Evolutionary conservation across 2,329 filamentous ascomycete genomes (phyloP), one percentile per base, ranked within the genome.

Genomic region (Exophiala xenobiotica): DNA sequence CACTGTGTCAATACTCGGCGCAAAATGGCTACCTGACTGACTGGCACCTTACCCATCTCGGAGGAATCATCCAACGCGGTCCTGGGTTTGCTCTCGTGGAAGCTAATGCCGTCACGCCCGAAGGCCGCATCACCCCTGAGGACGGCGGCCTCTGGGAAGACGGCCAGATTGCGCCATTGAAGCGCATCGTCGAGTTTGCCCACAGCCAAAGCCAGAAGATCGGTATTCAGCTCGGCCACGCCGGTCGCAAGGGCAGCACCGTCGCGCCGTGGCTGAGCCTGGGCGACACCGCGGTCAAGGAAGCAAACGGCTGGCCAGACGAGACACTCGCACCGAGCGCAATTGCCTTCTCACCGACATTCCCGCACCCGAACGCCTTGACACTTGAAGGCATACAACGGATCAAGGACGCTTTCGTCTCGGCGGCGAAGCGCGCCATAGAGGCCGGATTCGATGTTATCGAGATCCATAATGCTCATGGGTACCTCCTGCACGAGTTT

Each of bases 141-240:
- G 88, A 92, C 66, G 72, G 75, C 9, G 90, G 91, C 0, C 72
- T 96, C 6, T 96, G 90, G 91, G 78, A 86, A 56, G 91, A 96
- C 67, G 82, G 79, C 26, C 91, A 96, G 68, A 85, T 91, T 54
- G 84, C 79, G 57, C 63, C 64, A 1, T 31, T 65, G 23, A 50
- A 56, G 33, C 56, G 61, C 3, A 59, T 66, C n/a, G 63, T 65
- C 29, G 64, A 67, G 35, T 66, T 65, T 38, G 63, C 59, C 2
- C 65, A 65, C 49, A 57, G 57, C 39, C 88, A 92, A 68, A 77
- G 76, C 63, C 83, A 88, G 63, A 83, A 85, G 61, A 81, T 86
- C 45, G 87, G 78, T 52, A 85, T 92, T 58, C 89, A 95, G 72
- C 78, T 93, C 3, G 86, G 74, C 1, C 88, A 93, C 64, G 88